Base-by-base conservation (phyloP, 208 protist species). In the Trypanosoma mega region DNA sequence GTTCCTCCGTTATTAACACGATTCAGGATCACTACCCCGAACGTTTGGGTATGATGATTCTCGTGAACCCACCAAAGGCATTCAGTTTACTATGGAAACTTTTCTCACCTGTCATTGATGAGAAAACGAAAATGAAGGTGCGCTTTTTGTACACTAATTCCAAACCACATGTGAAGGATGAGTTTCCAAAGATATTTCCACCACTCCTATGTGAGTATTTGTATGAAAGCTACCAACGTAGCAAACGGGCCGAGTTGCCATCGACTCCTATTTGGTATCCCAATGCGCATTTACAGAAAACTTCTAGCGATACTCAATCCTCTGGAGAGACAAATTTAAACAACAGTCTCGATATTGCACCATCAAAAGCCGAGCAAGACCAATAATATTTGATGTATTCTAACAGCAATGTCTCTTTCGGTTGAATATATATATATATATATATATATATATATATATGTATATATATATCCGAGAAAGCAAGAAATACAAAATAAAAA, bases 21-120 rank as follows among this genome's bases (percentile, higher is more conserved):
- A 79, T 96, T 24, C 83, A 91, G 55, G 71, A 90, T 53, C 82
- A 93, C 72, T 96, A 76, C 62, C 90, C 90, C 9, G 90, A 96
- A 64, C 74, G 90, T 8, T 61, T 96, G 48, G 89, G 85, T 30
- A 77, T 83, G 63, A 91, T 90, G 68, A 72, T 93, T 30, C 78
- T 83, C 33, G 73, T 96, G 44, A 90, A 96, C 65, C 70, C 89
- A 0, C 89, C 89, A 3, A 82, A 52, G 14, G 60, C 87, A 31
- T 93, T 96, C 64, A 83, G 76, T 33, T 26, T 91, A 4, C 71
- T 93, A 12, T 96, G 80, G 76, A 89, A 85, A 52, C 58, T 87
- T 23, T 78, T 93, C 34, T 74, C 76, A 23, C 66, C 73, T 31
- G 82, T 67, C 18, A 82, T 96, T 49, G 87, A 96, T 63, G 70